A percentile compares a stretch with the other conserved stretches of the same genome.
Evolutionary conservation across 2,329 filamentous ascomycete species (phyloP).

Genomic region (Trichoderma brevicompactum): DNA sequence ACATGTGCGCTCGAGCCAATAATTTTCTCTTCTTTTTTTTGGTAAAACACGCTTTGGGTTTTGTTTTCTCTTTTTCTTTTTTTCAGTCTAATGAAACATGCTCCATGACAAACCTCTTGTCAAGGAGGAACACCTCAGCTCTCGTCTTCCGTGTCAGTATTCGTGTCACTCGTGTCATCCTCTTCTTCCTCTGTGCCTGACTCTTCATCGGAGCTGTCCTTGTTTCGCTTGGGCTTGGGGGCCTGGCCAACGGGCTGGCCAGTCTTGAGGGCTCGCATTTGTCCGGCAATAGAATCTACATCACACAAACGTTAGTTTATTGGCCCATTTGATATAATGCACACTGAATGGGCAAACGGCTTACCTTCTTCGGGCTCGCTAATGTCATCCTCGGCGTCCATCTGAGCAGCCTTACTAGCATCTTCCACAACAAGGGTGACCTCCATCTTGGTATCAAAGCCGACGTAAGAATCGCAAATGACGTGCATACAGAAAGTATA

Average conservation of each 20-base stretch:
- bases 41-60: not conserved
- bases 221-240: constrained; percentile 58
- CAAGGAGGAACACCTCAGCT: constrained; percentile 13
- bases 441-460: constrained; percentile 90
- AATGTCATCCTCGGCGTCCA: constrained; percentile 89
- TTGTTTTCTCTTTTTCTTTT: constrained; percentile 4
- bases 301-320: constrained; percentile 8
- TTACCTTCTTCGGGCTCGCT: constrained; percentile 97
- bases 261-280: constrained; percentile 86
- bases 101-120: constrained; percentile 37
- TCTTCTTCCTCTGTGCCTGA: constrained; percentile 76
- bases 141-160: constrained; percentile 70
- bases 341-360: constrained; percentile 37
- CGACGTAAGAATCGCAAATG: constrained; percentile 92
- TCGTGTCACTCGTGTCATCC: constrained; percentile 69
- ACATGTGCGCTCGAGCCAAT: constrained; percentile 5
- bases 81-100: constrained; percentile 27
- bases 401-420: constrained; percentile 77
- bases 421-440: constrained; percentile 90
- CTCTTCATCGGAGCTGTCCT: constrained; percentile 66
- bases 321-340: not conserved
- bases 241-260: constrained; percentile 65
- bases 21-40: not conserved
- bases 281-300: constrained; percentile 83
- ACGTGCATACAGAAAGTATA: constrained; percentile 96